These are phyloP conservation scores for Xylariaceae sp. DNA, from an alignment of 2,329 filamentous ascomycete genomes.

Conservation along the genomic window DNA sequence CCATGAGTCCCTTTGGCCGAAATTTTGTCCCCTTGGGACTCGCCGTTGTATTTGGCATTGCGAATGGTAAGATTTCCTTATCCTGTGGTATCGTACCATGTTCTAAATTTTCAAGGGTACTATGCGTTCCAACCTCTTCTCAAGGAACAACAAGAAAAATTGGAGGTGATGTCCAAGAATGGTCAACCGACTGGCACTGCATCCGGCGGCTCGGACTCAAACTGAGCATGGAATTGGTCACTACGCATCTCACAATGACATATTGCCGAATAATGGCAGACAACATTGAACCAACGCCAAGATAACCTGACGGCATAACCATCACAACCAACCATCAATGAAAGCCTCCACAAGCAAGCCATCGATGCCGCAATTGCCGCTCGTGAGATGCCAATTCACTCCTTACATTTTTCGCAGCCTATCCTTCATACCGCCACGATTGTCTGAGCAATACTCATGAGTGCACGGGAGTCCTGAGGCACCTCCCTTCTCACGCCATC, in stretches of 20 bases:
- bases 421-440: background rate
- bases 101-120: conserved; percentile 19
- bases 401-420: background rate
- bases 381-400: background rate
- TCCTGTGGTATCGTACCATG: background rate
- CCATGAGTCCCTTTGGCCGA: conserved; percentile 26
- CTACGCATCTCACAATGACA: background rate
- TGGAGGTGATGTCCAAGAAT: background rate
- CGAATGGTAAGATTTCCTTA: conserved; percentile 28
- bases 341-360: background rate
- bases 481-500: background rate
- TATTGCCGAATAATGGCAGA: background rate
- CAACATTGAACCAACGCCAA: background rate
- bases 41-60: conserved; percentile 30
- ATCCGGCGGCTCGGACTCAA: conserved; percentile 4
- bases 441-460: background rate
- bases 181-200: conserved; percentile 3
- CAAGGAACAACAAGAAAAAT: conserved; percentile 18
- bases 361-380: background rate
- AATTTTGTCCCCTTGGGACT: conserved; percentile 26
- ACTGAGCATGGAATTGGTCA: background rate
- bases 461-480: background rate
- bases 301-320: background rate
- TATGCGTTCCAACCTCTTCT: conserved; percentile 25
- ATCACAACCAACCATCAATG: background rate